Percentiles rank a stretch among this genome's conserved stretches.
phyloP scores from a whole-genome alignment of 352 stramenopile genomes.

The Phytophthora idaei region DNA sequence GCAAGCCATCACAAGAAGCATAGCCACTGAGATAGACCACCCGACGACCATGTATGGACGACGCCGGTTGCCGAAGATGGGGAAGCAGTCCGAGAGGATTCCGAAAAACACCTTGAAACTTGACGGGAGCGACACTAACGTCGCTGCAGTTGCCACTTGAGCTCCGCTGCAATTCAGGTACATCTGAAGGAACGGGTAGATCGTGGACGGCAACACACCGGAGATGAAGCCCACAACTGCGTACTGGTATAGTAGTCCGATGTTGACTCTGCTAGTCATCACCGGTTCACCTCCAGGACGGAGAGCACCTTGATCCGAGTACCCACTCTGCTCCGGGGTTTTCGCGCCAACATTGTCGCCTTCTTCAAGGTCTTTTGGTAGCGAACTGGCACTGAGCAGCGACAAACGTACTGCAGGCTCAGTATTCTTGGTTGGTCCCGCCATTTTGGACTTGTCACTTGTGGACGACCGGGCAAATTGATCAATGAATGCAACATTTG shows the following conservation, averaged over 20 bases:
- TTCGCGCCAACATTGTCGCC: conserved; percentile 28
- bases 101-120: conserved; percentile 4
- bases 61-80: neutral
- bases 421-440: conserved; percentile 8
- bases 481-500: conserved; percentile 23
- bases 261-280: neutral
- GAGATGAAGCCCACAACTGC: neutral
- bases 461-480: conserved; percentile 15
- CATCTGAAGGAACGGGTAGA: conserved; percentile 1
- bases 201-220: neutral
- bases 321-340: conserved; percentile 34
- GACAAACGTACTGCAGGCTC: conserved; percentile 30
- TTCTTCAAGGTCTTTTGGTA: conserved; percentile 32
- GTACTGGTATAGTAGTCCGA: neutral
- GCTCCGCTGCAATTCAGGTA: neutral
- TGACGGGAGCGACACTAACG: neutral
- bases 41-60: conserved; percentile 1
- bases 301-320: conserved; percentile 26
- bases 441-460: conserved; percentile 22
- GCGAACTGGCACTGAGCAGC: conserved; percentile 22
- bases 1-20: neutral
- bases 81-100: conserved; percentile 2
- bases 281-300: neutral
- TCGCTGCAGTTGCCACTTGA: neutral
- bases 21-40: neutral